phyloP scores from a whole-genome alignment of 169 alveolate genomes.

The Plasmodium knowlesi region DNA sequence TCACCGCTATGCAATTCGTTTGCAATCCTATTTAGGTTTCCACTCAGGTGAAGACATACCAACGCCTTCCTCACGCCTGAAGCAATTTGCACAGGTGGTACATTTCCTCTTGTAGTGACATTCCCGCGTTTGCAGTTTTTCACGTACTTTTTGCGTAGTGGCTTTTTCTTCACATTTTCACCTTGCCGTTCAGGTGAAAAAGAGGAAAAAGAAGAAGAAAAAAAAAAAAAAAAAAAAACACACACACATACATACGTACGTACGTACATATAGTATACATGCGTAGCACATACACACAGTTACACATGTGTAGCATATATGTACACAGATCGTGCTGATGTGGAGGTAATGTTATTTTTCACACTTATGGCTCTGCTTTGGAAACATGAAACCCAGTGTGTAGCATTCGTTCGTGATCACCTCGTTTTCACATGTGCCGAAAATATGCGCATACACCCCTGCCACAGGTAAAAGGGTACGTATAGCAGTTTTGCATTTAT shows the following conservation, averaged over 20 bases:
- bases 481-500: background rate
- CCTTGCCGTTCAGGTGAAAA: conserved; percentile 47
- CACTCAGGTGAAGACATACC: background rate
- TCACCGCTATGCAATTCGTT: background rate
- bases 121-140: background rate
- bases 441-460: background rate
- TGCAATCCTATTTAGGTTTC: background rate
- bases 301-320: background rate
- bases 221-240: conserved; percentile 8
- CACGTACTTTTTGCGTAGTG: background rate
- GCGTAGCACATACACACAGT: background rate
- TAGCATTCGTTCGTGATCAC: background rate
- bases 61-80: background rate
- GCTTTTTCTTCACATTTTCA: conserved; percentile 19
- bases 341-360: background rate
- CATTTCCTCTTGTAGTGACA: background rate
- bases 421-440: background rate
- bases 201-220: background rate
- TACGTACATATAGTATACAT: background rate
- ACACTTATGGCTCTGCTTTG: background rate
- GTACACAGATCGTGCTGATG: background rate
- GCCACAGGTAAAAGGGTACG: background rate
- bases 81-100: background rate
- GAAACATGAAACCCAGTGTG: background rate
- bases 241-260: too few relatives aligned